Conservation (phyloP, 495 filamentous ascomycete genomes). For the Achaetomiella virescens region DNA sequence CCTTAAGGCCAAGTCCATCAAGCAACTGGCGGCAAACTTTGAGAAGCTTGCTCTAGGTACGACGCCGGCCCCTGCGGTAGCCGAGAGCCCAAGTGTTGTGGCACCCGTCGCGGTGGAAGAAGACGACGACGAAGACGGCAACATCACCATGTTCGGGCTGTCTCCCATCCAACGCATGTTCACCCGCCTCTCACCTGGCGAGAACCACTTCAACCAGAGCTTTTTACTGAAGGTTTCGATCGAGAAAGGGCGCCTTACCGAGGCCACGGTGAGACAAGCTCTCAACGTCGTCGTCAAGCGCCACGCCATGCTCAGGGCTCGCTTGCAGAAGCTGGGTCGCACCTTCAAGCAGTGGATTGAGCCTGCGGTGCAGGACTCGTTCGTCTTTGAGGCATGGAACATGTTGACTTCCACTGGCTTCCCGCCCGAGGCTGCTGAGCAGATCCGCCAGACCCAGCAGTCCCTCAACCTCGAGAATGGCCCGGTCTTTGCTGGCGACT, state of each 20-base stretch:
- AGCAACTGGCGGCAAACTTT: background rate
- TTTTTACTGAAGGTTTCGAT: conserved; percentile 45
- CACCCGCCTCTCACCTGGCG: conserved; percentile 39
- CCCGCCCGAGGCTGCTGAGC: background rate
- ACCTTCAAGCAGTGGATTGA: conserved; percentile 15
- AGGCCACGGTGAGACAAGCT: conserved; percentile 32
- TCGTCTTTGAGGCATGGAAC: conserved; percentile 5
- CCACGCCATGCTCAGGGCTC: conserved; percentile 57
- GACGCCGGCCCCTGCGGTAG: background rate
- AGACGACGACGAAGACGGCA: conserved; percentile 2
- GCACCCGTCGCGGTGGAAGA: background rate
- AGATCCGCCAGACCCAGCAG: conserved; percentile 5
- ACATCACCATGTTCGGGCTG: conserved; percentile 25
- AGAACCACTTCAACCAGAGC: conserved; percentile 56
- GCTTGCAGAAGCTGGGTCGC: conserved; percentile 31
- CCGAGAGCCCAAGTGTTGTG: background rate
- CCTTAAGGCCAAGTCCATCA: conserved; percentile 36
- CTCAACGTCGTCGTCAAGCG: conserved; percentile 43
- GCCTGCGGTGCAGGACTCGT: conserved; percentile 5
- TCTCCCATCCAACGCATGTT: conserved; percentile 55
- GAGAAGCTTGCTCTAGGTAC: conserved; percentile 21
- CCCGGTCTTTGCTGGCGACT: conserved; percentile 26
- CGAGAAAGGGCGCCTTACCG: conserved; percentile 21
- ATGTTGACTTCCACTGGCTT: background rate
- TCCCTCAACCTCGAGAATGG: conserved; percentile 31